These are phyloP conservation scores for Excoecaria agallocha DNA, from an alignment of 345 rosid species.

Conservation along the genomic window DNA sequence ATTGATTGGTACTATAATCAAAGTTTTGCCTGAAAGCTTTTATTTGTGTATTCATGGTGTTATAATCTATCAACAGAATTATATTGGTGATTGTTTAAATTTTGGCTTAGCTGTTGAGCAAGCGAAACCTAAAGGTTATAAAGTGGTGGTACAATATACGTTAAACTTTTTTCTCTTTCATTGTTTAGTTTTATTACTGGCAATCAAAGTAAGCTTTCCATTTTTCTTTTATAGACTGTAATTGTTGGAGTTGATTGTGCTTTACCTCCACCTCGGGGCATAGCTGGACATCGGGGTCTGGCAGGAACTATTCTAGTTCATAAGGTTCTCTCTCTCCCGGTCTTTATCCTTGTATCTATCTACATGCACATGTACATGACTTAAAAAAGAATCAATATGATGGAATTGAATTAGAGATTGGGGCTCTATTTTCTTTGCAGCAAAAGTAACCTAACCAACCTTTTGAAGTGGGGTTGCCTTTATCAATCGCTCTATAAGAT, in stretches of 20 bases:
- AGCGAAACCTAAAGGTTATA: slow-evolving; percentile 96
- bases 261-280: slow-evolving; percentile 88
- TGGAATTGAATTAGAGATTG: neutral
- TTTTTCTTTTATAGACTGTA: slow-evolving; percentile 56
- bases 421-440: neutral
- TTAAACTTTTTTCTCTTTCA: neutral
- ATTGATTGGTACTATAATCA: neutral
- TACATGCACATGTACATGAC: neutral
- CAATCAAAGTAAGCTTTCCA: slow-evolving; percentile 5
- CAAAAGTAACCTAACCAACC: no score
- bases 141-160: slow-evolving; percentile 64
- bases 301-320: slow-evolving; percentile 91
- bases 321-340: slow-evolving; percentile 48
- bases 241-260: slow-evolving; percentile 99
- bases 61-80: slow-evolving; percentile 58
- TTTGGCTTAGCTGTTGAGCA: slow-evolving; percentile 99
- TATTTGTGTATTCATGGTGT: slow-evolving; percentile 19
- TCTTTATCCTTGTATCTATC: neutral
- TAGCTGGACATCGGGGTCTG: slow-evolving; percentile 89
- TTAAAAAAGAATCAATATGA: neutral
- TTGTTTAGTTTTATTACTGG: neutral
- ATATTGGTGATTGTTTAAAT: slow-evolving; percentile 93
- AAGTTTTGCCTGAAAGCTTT: slow-evolving; percentile 7
- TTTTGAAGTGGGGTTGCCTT: no score
- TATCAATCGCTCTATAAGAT: no score